phyloP scores from a whole-genome alignment of 2,329 filamentous ascomycete genomes.

The Pseudopyricularia cyperi region DNA sequence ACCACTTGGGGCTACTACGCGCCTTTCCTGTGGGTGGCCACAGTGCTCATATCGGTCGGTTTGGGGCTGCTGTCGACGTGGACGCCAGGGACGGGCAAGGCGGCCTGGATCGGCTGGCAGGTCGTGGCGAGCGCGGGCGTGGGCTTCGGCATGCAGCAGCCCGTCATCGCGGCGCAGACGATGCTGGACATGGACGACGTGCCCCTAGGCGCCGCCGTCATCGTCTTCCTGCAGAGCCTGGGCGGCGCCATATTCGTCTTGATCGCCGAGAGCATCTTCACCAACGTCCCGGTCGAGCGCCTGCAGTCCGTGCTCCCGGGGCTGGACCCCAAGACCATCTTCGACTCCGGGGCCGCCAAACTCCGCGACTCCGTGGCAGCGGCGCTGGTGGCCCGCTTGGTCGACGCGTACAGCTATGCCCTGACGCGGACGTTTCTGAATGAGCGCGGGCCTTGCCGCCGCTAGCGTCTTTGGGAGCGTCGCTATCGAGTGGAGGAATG shows the following conservation, averaged over 20 bases:
- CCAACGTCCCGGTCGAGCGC: conserved; percentile 20
- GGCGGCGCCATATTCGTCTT: conserved; percentile 24
- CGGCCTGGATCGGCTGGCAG: conserved; percentile 26
- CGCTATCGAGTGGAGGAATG: conserved; percentile 29
- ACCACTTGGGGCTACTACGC: conserved; percentile 23
- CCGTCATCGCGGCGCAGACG: conserved; percentile 26
- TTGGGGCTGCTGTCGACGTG: conserved; percentile 24
- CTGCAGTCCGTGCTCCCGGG: conserved; percentile 13
- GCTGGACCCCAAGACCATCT: conserved; percentile 10
- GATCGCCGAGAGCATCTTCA: conserved; percentile 27
- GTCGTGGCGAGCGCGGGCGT: conserved; percentile 23
- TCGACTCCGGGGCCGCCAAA: conserved; percentile 13
- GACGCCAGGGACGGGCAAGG: conserved; percentile 13
- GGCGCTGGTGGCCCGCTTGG: conserved; percentile 9
- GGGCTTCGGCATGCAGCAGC: conserved; percentile 25
- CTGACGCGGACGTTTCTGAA: conserved; percentile 17
- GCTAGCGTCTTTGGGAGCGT: conserved; percentile 18
- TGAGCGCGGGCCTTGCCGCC: conserved; percentile 21
- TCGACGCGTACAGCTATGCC: conserved; percentile 19
- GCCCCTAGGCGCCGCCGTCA: conserved; percentile 23
- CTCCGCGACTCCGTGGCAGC: conserved; percentile 6
- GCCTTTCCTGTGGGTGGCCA: conserved; percentile 20
- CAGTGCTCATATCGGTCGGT: conserved; percentile 16
- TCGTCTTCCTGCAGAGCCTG: conserved; percentile 23
- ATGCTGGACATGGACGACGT: conserved; percentile 24